Evolutionary conservation across 1,284 basidiomycete genomes (phyloP).

Genomic region (Marasmius tenuissimus): DNA sequence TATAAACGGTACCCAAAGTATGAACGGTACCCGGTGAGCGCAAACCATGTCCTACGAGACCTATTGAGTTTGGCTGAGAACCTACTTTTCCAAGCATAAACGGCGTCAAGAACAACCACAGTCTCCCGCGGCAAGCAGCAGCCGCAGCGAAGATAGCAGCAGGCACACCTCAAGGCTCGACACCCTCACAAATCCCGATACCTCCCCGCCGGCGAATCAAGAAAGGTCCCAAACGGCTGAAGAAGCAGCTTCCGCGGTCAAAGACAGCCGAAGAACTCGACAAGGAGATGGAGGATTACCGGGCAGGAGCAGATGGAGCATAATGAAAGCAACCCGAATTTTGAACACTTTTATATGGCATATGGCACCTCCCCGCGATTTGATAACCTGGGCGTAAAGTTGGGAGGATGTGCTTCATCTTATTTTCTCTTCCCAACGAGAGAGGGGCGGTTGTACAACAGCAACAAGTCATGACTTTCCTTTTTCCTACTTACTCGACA

Average conservation of each 20-base stretch:
- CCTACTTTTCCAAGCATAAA: background rate
- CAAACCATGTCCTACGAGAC: background rate
- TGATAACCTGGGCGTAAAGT: too few species aligned
- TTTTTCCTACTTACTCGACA: background rate
- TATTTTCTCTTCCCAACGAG: too few species aligned
- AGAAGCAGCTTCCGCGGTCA: slow-evolving; percentile 39
- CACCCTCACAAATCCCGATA: slow-evolving; percentile 19
- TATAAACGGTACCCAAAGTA: background rate
- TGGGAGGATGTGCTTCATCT: too few species aligned
- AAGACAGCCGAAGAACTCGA: slow-evolving; percentile 48
- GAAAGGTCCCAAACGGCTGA: slow-evolving; percentile 66
- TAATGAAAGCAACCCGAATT: too few species aligned
- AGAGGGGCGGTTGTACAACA: too few species aligned
- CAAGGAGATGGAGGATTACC: slow-evolving; percentile 73
- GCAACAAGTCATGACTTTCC: too few species aligned
- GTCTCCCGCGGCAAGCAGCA: slow-evolving; percentile 13
- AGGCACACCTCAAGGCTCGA: slow-evolving; percentile 17
- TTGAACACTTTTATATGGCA: background rate
- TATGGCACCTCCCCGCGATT: background rate
- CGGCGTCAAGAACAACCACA: slow-evolving; percentile 10
- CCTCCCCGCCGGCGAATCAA: slow-evolving; percentile 39
- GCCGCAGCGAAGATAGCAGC: slow-evolving; percentile 20
- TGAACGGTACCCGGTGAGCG: background rate
- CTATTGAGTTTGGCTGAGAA: background rate
- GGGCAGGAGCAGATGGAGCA: slow-evolving; percentile 31